Conservation (phyloP, 352 stramenopile genomes). For the Globisporangium cederbergense region DNA sequence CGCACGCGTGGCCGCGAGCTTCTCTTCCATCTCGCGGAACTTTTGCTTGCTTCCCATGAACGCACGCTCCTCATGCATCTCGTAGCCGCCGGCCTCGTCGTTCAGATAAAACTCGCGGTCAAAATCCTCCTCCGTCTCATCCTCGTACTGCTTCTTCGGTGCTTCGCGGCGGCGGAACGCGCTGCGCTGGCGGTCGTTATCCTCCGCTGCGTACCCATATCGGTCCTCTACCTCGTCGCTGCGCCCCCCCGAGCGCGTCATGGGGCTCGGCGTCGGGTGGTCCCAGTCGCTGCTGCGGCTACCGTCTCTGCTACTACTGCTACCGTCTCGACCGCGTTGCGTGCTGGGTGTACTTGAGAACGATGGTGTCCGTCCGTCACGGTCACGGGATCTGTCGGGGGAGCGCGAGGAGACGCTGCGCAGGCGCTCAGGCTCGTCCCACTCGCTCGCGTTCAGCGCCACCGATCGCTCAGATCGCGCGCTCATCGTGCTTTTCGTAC, state of each 20-base stretch:
- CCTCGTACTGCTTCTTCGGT: slow-evolving; percentile 78
- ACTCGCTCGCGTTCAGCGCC: slow-evolving; percentile 60
- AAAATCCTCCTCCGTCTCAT: slow-evolving; percentile 89
- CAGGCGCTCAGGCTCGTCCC: slow-evolving; percentile 71
- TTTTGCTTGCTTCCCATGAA: slow-evolving; percentile 92
- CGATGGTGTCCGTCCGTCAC: neutral
- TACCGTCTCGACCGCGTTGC: slow-evolving; percentile 3
- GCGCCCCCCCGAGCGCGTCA: slow-evolving; percentile 17
- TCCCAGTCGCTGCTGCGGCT: slow-evolving; percentile 40
- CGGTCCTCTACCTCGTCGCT: slow-evolving; percentile 8
- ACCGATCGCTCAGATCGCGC: slow-evolving; percentile 29
- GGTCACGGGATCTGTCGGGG: neutral
- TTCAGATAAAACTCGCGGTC: slow-evolving; percentile 95
- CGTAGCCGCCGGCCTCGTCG: slow-evolving; percentile 75
- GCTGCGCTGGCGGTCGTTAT: slow-evolving; percentile 9
- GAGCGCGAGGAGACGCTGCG: slow-evolving; percentile 39
- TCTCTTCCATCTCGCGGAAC: slow-evolving; percentile 89
- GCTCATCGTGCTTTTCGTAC: slow-evolving; percentile 18
- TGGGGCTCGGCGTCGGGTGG: slow-evolving; percentile 38
- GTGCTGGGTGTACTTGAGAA: slow-evolving; percentile 27
- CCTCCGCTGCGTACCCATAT: slow-evolving; percentile 15
- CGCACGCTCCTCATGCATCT: slow-evolving; percentile 60
- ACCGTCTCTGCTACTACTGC: slow-evolving; percentile 3
- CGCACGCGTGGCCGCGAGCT: slow-evolving; percentile 79
- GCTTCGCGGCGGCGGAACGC: slow-evolving; percentile 22